Percentiles rank a stretch among this genome's conserved stretches.
Evolutionary conservation across 495 filamentous ascomycete species (phyloP).

Genomic region (Achaetomiella virescens): DNA sequence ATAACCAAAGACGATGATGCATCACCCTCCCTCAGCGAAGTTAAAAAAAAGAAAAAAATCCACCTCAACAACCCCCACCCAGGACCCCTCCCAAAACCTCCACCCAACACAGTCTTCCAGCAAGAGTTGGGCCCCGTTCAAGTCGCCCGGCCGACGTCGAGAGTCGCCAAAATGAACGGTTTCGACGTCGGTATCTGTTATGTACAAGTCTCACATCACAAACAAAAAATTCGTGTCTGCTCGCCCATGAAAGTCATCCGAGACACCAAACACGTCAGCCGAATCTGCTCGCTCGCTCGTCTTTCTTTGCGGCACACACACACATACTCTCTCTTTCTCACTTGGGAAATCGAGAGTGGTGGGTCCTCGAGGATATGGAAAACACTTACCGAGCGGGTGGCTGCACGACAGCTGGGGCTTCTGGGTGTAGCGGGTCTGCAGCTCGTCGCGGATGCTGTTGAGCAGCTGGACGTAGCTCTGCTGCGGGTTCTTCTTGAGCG

Average conservation of each 20-base stretch:
- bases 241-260: constrained; percentile 1
- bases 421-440: constrained; percentile 83
- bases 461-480: constrained; percentile 95
- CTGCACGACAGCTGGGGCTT: constrained; percentile 96
- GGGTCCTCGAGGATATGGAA: not conserved
- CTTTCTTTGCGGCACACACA: no score
- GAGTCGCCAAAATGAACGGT: not conserved
- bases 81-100: no score
- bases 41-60: no score
- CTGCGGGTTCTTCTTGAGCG: constrained; percentile 93
- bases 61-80: no score
- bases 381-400: constrained; percentile 74
- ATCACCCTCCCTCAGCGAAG: no score
- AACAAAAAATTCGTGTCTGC: constrained; percentile 48
- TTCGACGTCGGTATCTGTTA: not conserved
- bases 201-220: constrained; percentile 41
- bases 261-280: constrained; percentile 7
- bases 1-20: no score
- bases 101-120: no score
- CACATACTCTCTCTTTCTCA: no score
- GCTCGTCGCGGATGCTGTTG: constrained; percentile 90
- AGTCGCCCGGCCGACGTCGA: no score
- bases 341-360: no score
- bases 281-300: no score
- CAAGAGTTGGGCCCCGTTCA: no score